Base-by-base conservation (phyloP, 345 rosid genomes). In the Odontarrhena argentea region DNA sequence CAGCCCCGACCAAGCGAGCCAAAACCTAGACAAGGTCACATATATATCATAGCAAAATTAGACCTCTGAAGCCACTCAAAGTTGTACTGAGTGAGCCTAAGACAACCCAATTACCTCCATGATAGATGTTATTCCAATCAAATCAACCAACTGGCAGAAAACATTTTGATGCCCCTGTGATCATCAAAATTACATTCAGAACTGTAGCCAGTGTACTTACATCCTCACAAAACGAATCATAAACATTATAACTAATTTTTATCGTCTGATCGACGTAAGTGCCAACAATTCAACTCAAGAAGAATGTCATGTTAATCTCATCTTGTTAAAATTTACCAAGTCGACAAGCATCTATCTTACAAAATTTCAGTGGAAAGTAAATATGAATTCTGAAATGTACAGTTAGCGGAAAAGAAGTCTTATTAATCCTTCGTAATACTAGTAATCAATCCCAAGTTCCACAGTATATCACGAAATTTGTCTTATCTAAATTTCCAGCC, bases 91-190 rank as follows among this genome's bases (percentile, higher is more conserved):
- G 50, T 46, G 67, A 54, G 50, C 38, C 53, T 41, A 40, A 55
- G 57, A 24, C 54, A 68, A 25, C 45, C 32, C 35, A 61, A 60
- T 63, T 79, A 95, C 99, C 98, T 95, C 99, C 99, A 89, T 91
- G 80, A 95, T 95, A 73, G 99, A 95, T 54, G 98, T 95, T 69
- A 95, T 86, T 72, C 99, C 98, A 54, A 95, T 95, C 75, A 95
- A 87, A 86, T 95, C 99, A 73, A 95, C 98, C 74, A 95, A 74
- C 51, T 83, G 87, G 65, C 82, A 64, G 67, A 95, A 83, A 68
- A 91, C 96, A 77, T 86, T 87, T 50, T 87, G 89, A 85, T 91
- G 96, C 26, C 79, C 93, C 99, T 91, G 86, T 58, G 40, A 77
- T 71, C 36, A 73, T 52, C 44, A 69, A 69, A 58, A 9, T 59